Evolutionary conservation across 345 rosid genomes (phyloP).

Genomic region (Euphorbia peplus): DNA sequence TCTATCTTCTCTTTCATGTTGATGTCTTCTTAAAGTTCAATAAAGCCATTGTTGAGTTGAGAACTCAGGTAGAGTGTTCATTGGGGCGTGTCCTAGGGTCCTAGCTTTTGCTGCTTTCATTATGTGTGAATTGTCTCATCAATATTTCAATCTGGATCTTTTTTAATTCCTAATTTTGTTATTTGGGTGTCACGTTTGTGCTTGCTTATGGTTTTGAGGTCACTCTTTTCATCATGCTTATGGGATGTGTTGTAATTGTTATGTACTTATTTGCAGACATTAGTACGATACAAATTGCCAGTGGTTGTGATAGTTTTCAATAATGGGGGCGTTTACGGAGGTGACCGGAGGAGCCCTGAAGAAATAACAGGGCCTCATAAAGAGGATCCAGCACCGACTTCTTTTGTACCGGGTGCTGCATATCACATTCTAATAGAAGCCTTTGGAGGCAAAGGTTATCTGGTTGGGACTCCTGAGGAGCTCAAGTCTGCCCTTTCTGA

Average conservation of each 20-base stretch:
- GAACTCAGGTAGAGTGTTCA: not conserved
- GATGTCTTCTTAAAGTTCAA: not conserved
- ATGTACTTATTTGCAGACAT: constrained; percentile 55
- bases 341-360: constrained; percentile 84
- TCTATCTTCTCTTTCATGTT: not conserved
- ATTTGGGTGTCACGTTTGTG: not conserved
- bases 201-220: not conserved
- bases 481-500: constrained; percentile 71
- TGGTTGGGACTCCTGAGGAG: constrained; percentile 79
- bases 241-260: not conserved
- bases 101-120: not conserved
- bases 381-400: constrained; percentile 97
- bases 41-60: not conserved
- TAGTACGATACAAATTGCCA: constrained; percentile 84
- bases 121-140: not conserved
- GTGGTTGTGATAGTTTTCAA: constrained; percentile 92
- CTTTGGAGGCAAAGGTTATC: constrained; percentile 88
- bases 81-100: not conserved
- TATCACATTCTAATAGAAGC: constrained; percentile 83
- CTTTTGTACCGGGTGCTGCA: constrained; percentile 85
- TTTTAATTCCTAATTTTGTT: not conserved
- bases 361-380: constrained; percentile 75
- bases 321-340: constrained; percentile 98
- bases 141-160: not conserved
- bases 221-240: not conserved